Conservation (phyloP, 1,284 basidiomycete species). For the Boletus semigastroideus region DNA sequence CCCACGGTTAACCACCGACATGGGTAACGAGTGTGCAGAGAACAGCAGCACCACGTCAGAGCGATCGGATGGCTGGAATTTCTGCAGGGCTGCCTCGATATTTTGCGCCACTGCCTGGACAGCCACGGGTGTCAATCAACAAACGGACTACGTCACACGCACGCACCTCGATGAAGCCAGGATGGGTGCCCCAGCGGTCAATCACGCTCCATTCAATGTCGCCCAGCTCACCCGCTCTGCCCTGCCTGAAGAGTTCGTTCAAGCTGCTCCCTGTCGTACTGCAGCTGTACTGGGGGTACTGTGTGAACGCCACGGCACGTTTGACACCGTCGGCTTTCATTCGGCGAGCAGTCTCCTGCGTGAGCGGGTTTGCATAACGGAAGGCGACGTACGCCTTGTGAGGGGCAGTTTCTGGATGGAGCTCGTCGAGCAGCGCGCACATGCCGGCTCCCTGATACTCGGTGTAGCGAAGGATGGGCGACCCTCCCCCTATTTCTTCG, state of each 20-base stretch:
- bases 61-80: conserved; percentile 73
- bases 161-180: conserved; percentile 88
- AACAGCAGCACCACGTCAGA: conserved; percentile 85
- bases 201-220: conserved; percentile 96
- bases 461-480: conserved; percentile 95
- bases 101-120: conserved; percentile 86
- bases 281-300: conserved; percentile 99
- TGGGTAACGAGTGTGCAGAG: conserved; percentile 97
- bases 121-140: conserved; percentile 6
- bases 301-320: conserved; percentile 94
- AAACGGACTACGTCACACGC: neutral
- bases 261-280: conserved; percentile 96
- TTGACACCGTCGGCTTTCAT: conserved; percentile 92
- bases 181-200: conserved; percentile 96
- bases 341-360: conserved; percentile 78
- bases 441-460: conserved; percentile 87
- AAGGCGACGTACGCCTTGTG: conserved; percentile 97
- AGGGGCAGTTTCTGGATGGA: conserved; percentile 89
- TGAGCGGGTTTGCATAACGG: conserved; percentile 90
- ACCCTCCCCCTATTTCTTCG: conserved; percentile 92
- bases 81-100: conserved; percentile 79
- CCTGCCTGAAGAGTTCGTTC: conserved; percentile 84
- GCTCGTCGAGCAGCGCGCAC: conserved; percentile 89
- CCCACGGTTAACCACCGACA: conserved; percentile 96
- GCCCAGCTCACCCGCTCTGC: conserved; percentile 53